Percentiles rank a stretch among this genome's conserved stretches.
Conservation (phyloP, 2,329 filamentous ascomycete species). For the Rutstroemia sydowiana region DNA sequence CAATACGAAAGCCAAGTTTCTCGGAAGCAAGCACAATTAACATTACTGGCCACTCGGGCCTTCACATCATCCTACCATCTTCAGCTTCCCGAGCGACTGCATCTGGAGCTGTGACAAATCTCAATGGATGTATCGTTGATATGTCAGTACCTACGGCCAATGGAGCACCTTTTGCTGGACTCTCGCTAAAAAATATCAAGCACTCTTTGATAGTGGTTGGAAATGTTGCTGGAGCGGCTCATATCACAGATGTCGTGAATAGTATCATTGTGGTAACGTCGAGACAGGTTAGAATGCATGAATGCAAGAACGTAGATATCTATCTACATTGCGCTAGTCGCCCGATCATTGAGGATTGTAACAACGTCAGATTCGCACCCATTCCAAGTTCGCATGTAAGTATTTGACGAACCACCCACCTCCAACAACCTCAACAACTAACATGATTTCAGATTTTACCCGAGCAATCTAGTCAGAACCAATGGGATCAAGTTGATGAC, state of each 20-base stretch:
- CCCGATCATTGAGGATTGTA: constrained; percentile 91
- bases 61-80: constrained; percentile 70
- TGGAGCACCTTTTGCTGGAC: constrained; percentile 60
- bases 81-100: constrained; percentile 64
- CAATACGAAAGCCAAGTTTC: constrained; percentile 55
- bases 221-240: constrained; percentile 69
- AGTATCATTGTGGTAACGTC: constrained; percentile 73
- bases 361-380: constrained; percentile 68
- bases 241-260: constrained; percentile 68
- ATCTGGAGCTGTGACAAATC: constrained; percentile 63
- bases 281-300: constrained; percentile 89
- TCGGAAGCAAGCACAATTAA: constrained; percentile 52
- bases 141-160: constrained; percentile 61
- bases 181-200: constrained; percentile 62
- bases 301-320: constrained; percentile 71
- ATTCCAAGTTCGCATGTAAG: constrained; percentile 64
- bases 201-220: constrained; percentile 71
- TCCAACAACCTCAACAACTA: constrained; percentile 10
- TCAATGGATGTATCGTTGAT: constrained; percentile 69
- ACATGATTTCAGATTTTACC: constrained; percentile 20
- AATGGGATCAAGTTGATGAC: constrained; percentile 89
- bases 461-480: constrained; percentile 43
- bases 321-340: constrained; percentile 77
- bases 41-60: constrained; percentile 58
- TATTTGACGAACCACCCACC: constrained; percentile 13